Evolutionary conservation across 257 asterid genomes (phyloP).

Genomic region (Salvia miltiorrhiza): DNA sequence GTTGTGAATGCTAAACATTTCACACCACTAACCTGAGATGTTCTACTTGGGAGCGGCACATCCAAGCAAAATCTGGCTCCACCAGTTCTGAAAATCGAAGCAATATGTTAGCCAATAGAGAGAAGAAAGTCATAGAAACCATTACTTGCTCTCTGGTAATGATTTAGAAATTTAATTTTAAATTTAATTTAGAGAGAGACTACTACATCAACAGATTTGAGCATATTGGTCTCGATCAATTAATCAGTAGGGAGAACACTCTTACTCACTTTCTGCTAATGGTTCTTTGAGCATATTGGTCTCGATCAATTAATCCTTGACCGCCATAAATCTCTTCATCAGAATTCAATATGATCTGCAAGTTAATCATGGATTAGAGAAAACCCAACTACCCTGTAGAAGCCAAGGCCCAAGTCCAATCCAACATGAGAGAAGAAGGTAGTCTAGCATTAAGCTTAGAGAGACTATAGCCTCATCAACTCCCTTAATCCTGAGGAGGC

Average conservation of each 20-base stretch:
- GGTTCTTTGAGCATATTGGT: conserved; percentile 63
- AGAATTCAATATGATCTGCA: conserved; percentile 68
- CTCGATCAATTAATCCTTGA: conserved; percentile 55
- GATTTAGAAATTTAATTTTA: too few relatives aligned
- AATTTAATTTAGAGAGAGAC: too few relatives aligned
- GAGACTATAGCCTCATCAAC: too few relatives aligned
- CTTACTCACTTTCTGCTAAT: conserved; percentile 54
- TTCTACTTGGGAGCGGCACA: conserved; percentile 78
- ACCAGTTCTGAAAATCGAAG: conserved; percentile 56
- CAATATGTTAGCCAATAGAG: neutral
- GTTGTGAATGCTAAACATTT: conserved; percentile 9
- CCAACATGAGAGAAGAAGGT: neutral
- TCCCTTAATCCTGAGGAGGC: too few relatives aligned
- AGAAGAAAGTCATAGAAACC: neutral
- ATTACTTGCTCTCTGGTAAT: too few relatives aligned
- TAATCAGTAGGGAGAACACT: too few relatives aligned
- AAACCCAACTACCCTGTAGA: conserved; percentile 1
- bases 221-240: neutral
- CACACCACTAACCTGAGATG: conserved; percentile 71
- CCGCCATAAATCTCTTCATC: conserved; percentile 87
- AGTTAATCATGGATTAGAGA: conserved; percentile 21
- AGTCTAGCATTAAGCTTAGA: too few relatives aligned
- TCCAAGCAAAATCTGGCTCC: conserved; percentile 75
- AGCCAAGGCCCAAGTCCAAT: conserved; percentile 1
- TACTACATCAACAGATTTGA: neutral